Evolutionary conservation across 1,284 basidiomycete genomes (phyloP), one percentile per base, ranked within the genome.

Genomic region (Moesziomyces parantarcticus): DNA sequence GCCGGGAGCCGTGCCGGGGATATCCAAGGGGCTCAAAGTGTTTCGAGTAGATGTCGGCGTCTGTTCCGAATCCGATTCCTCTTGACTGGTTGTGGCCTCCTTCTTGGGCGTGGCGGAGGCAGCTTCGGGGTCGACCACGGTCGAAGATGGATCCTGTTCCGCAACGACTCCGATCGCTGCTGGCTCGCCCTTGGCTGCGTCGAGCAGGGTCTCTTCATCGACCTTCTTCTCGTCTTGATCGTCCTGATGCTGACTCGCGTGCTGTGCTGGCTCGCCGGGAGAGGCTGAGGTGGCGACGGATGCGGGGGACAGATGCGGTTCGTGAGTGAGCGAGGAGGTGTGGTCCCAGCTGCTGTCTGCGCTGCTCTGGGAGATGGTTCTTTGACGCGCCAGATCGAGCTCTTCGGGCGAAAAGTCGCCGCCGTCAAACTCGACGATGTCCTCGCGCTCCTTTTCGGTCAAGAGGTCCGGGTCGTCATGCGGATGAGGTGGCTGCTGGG

Each of bases 341-440:
- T 71, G 58, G 9, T 36, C 68, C 62, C 62, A 71, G 34, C 54
- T 65, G 55, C 68, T 71, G 39, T 58, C 62, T 16, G 42, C 47
- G 25, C 68, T 71, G 55, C 58, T 58, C 20, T 62, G 62, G 26
- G 69, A 66, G 13, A 66, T 46, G 5, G 69, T 58, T 21, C 63
- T 55, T 21, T 66, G 47, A 6, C 63, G 45, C 4, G 51, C 36
- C 22, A 25, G 34, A 6, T 62, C 63, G 11, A 60, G 21, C 6
- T 76, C 63, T 22, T 78, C 73, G 5, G 69, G 55, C 6, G 70
- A 41, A 23, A 73, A 73, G 22, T 73, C 64, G 21, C 64, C 70
- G 5, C 70, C 64, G 40, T 62, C 70, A 20, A 73, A 73, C n/a
- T 73, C 70, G 43, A 73, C 64, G 14, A 73, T 53, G 32, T 73